Evolutionary conservation across 208 protist genomes (phyloP).

Genomic region (Hexamita inflata): DNA sequence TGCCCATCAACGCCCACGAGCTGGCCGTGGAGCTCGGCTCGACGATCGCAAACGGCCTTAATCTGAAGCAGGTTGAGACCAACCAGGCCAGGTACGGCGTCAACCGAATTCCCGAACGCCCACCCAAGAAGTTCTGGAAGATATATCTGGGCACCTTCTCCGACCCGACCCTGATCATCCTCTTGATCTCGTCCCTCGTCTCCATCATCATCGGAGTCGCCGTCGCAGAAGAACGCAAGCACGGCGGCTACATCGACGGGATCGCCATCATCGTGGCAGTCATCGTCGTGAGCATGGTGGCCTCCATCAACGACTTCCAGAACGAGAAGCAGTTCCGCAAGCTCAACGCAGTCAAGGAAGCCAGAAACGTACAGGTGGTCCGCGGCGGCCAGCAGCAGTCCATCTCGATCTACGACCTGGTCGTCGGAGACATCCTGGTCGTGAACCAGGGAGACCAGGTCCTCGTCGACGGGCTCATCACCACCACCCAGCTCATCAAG

Average conservation of each 20-base stretch:
- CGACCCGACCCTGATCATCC: conserved; percentile 68
- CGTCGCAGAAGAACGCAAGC: conserved; percentile 36
- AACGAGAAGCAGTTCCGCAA: conserved; percentile 77
- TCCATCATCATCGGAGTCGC: conserved; percentile 62
- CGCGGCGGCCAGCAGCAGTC: conserved; percentile 38
- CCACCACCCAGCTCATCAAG: conserved; percentile 56
- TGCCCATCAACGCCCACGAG: no score
- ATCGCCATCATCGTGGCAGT: conserved; percentile 81
- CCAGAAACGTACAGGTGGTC: conserved; percentile 55
- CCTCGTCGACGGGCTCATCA: conserved; percentile 66
- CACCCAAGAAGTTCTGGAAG: conserved; percentile 56
- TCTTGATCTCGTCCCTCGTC: conserved; percentile 67
- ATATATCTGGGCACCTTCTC: conserved; percentile 61
- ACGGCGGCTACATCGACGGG: conserved; percentile 91
- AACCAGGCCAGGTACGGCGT: no score
- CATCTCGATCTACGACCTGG: conserved; percentile 56
- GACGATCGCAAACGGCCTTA: no score
- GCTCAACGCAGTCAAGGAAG: conserved; percentile 68
- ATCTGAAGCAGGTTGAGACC: no score
- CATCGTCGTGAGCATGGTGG: conserved; percentile 68
- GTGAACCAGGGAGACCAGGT: conserved; percentile 66
- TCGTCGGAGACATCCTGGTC: conserved; percentile 65
- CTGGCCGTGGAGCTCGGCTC: no score
- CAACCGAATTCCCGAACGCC: conserved; percentile 25
- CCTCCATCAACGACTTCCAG: conserved; percentile 72